Evolutionary conservation across 192 early-diverging fungal species (phyloP).

Genomic region (Backusella circina): DNA sequence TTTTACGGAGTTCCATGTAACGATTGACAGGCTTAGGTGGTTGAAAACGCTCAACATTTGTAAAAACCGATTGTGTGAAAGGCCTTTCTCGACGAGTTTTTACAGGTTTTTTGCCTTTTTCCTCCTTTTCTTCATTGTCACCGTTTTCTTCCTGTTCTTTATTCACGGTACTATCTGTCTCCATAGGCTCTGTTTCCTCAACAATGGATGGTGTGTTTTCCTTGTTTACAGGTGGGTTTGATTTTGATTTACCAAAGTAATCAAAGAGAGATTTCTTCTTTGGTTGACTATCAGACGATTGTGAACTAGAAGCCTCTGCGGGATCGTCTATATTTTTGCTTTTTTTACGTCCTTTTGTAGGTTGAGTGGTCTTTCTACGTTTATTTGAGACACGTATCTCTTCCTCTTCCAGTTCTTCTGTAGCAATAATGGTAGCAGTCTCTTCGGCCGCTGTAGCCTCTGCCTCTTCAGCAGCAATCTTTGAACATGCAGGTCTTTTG

Average conservation of each 20-base stretch:
- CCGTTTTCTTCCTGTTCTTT: neutral
- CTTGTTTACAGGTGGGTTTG: neutral
- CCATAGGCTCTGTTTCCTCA: neutral
- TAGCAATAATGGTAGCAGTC: neutral
- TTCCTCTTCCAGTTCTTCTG: neutral
- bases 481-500: neutral
- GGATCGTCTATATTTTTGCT: neutral
- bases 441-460: neutral
- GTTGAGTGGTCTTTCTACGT: neutral
- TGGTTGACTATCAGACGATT: neutral
- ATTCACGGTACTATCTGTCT: neutral
- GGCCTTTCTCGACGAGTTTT: neutral
- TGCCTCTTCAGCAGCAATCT: neutral
- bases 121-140: too few species aligned
- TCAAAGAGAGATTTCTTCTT: neutral
- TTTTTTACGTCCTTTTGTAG: neutral
- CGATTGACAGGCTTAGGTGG: neutral
- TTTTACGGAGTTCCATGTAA: neutral
- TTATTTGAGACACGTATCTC: neutral
- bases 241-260: neutral
- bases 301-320: neutral
- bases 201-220: neutral
- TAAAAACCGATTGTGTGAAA: neutral
- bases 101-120: neutral
- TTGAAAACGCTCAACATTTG: neutral